phyloP scores from a whole-genome alignment of 1,284 basidiomycete genomes.

The Ustilago cynodontis region DNA sequence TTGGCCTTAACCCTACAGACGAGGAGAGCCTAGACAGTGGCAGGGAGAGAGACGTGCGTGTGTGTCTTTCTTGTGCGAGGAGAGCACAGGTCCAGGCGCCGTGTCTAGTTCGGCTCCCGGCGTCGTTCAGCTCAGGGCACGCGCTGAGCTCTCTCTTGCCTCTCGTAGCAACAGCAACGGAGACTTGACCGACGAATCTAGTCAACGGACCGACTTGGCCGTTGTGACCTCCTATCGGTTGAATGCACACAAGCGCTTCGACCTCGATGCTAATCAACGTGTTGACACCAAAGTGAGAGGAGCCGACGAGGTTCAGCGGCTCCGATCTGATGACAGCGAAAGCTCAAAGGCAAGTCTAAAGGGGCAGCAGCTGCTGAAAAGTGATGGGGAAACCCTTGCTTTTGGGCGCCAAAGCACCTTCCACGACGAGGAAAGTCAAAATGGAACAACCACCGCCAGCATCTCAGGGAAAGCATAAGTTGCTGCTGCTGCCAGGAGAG shows the following conservation, averaged over 20 bases:
- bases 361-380: constrained; percentile 19
- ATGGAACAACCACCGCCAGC: background rate
- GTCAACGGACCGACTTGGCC: constrained; percentile 1
- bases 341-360: background rate
- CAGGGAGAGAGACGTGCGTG: too few relatives aligned
- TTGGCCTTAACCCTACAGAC: background rate
- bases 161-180: background rate
- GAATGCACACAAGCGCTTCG: background rate
- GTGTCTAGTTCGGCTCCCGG: background rate
- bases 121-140: background rate
- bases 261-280: background rate
- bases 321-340: background rate
- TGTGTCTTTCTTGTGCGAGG: background rate
- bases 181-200: background rate
- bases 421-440: background rate
- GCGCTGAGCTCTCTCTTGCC: background rate
- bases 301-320: background rate
- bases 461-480: background rate
- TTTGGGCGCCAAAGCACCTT: background rate
- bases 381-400: constrained; percentile 25
- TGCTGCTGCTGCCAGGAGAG: background rate
- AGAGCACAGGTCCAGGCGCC: background rate
- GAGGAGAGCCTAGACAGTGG: background rate
- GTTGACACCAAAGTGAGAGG: background rate
- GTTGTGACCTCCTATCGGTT: background rate